Evolutionary conservation across 352 stramenopile species (phyloP), one percentile per base, ranked within the genome.

Genomic region (Phytophthora vignae): DNA sequence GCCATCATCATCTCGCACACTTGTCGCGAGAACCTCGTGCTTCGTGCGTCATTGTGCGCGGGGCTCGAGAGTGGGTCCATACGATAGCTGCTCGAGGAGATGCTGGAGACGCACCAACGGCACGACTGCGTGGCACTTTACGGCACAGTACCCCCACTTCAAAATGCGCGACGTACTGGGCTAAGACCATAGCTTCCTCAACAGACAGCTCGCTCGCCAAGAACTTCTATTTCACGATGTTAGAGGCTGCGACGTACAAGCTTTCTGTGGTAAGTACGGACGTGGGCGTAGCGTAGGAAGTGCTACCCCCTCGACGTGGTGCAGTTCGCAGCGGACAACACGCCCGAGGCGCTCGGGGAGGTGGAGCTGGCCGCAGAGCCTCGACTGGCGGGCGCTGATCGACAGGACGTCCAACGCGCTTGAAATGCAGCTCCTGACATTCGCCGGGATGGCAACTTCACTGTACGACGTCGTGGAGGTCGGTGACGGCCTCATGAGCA

Each of bases 141-240:
- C 46, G 97, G 97, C 9, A 90, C 88, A 29, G 94, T 99, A 52
- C n/a, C 95, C 96, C 14, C 97, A 99, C 67, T 57, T 77, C 0
- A 63, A 96, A 10, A 97, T 99, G 5, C 87, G 96, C 29, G 77
- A 98, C 48, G 96, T 99, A 53, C 87, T 99, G 25, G 83, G 79
- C 22, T 77, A 90, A 65, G 97, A 96, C 21, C 90, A 99, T 70
- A 97, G 99, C 57, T 99, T 99, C 77, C 84, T 99, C 40, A 99
- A 99, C 76, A 29, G 27, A 29, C 27, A 99, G 95, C 75, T 99
- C 94, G 22, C 79, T 99, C 17, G 99, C 98, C 54, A 97, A 99
- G 82, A 98, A 91, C 36, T 99, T 99, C 83, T 99, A 97, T 76
- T 99, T 99, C 72, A 97, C 97, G 14, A 98, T 99, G 65, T 85